phyloP scores from a whole-genome alignment of 202 grass and related monocot species.

The Brachypodium distachyon region DNA sequence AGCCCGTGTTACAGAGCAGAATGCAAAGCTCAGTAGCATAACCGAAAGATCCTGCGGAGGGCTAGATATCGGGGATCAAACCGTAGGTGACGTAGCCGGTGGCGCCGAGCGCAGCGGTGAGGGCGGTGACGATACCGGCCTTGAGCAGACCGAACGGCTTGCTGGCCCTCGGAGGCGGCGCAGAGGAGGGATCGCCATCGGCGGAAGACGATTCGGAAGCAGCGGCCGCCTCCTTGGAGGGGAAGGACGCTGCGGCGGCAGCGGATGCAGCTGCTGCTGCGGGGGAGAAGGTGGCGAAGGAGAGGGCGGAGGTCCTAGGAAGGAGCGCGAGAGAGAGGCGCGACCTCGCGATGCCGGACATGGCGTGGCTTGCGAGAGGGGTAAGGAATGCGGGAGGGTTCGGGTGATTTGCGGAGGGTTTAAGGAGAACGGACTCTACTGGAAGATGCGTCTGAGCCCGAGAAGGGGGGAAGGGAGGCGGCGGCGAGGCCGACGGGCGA shows the following conservation, averaged over 20 bases:
- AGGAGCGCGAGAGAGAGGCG: conserved; percentile 29
- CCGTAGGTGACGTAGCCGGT: conserved; percentile 70
- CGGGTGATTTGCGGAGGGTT: conserved; percentile 24
- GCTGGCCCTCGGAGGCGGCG: conserved; percentile 21
- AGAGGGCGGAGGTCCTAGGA: conserved; percentile 23
- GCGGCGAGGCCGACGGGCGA: conserved; percentile 4
- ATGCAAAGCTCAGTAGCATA: background rate
- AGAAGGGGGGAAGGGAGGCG: background rate
- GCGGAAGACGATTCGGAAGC: conserved; percentile 15
- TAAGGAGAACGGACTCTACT: background rate
- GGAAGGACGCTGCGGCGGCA: background rate
- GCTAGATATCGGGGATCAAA: conserved; percentile 19
- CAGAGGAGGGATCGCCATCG: conserved; percentile 14
- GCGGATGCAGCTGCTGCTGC: background rate
- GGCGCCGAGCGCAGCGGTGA: conserved; percentile 43
- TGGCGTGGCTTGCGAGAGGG: conserved; percentile 17
- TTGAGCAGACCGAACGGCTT: conserved; percentile 44
- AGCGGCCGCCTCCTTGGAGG: background rate
- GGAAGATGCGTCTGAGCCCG: background rate
- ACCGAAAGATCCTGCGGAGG: background rate
- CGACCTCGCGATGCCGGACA: conserved; percentile 46
- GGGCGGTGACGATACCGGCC: conserved; percentile 30
- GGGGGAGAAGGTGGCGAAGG: conserved; percentile 36
- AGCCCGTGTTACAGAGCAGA: background rate
- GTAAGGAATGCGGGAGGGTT: background rate